Base-by-base conservation (phyloP, 129 eudicot genomes). In the Escallonia herrerae region DNA sequence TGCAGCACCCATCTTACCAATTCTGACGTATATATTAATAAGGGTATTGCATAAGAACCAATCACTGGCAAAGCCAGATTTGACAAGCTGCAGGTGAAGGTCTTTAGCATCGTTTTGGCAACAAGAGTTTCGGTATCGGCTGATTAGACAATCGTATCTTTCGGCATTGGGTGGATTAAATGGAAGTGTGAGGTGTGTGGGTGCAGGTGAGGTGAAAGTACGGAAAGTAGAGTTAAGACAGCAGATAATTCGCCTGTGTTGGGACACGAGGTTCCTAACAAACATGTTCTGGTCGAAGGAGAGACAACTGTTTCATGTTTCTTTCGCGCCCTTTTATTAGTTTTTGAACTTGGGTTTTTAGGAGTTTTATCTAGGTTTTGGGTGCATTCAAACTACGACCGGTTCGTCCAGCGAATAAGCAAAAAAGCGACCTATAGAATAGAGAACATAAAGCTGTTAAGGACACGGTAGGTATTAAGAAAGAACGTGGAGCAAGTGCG, bases 31-130 rank as follows among this genome's bases (percentile, higher is more conserved):
- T 1, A 70, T 54, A 72, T 81, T 88, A 58, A 93, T 73, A 72
- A 93, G 86, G 72, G 89, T 85, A 62, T 88, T 93, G 2, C 73
- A 73, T 75, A 86, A 66, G 71, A 85, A 93, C 66, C 85, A 70
- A 74, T 93, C 89, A 39, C 43, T 40, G 61, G 59, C 74, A 70
- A 79, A 75, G 66, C 98, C 96, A 61, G 77, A 62, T 72, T 86
- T 93, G 22, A 77, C 56, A 56, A 88, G 72, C 14, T 81, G 75
- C 40, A 75, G 59, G 72, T 88, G 96, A 53, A 93, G 81, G 77
- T 76, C 75, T 38, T 63, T 63, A 61, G 91, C 86, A 55, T 77
- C 91, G 8, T 62, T 37, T 45, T 14, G 66, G 46, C 80, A 56
- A 65, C 51, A 62, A 64, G 85, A 81, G 62, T 81, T 56, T 7